Percentiles rank a stretch among this genome's conserved stretches.
Evolutionary conservation across 768 basidiomycete species (phyloP).

Genomic region (Mycena capillaripes): DNA sequence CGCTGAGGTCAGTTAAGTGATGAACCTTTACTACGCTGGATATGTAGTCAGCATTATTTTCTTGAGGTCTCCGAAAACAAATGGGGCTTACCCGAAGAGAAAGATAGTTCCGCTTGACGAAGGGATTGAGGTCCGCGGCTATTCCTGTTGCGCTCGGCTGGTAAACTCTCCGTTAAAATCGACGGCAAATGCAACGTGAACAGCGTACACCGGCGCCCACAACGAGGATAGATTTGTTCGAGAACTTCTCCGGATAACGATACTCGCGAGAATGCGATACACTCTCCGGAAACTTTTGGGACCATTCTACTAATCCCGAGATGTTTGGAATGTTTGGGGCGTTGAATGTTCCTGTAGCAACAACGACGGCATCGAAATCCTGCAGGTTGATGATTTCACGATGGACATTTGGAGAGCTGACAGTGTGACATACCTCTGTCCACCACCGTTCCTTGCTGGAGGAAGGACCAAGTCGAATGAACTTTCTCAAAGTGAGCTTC

Average conservation of each 20-base stretch:
- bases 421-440: constrained; percentile 25
- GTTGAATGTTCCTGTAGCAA: constrained; percentile 38
- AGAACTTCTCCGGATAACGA: constrained; percentile 46
- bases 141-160: constrained; percentile 44
- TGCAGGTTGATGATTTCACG: neutral
- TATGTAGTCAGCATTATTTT: too few relatives aligned
- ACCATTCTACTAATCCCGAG: constrained; percentile 43
- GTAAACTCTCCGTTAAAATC: neutral
- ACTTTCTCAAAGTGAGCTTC: constrained; percentile 50
- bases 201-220: constrained; percentile 46
- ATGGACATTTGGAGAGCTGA: neutral
- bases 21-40: constrained; percentile 19
- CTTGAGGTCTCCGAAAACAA: neutral
- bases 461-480: constrained; percentile 34
- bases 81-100: constrained; percentile 31
- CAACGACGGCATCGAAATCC: constrained; percentile 40
- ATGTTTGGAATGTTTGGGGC: constrained; percentile 36
- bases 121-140: constrained; percentile 40
- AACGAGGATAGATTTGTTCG: constrained; percentile 47
- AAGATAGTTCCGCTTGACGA: constrained; percentile 40
- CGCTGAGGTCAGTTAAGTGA: neutral
- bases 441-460: constrained; percentile 36
- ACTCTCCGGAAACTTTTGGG: constrained; percentile 38
- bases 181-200: neutral
- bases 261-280: constrained; percentile 52